These are phyloP conservation scores for Allantophomopsis lycopodina DNA, from an alignment of 2,329 filamentous ascomycete species.

Conservation along the genomic window DNA sequence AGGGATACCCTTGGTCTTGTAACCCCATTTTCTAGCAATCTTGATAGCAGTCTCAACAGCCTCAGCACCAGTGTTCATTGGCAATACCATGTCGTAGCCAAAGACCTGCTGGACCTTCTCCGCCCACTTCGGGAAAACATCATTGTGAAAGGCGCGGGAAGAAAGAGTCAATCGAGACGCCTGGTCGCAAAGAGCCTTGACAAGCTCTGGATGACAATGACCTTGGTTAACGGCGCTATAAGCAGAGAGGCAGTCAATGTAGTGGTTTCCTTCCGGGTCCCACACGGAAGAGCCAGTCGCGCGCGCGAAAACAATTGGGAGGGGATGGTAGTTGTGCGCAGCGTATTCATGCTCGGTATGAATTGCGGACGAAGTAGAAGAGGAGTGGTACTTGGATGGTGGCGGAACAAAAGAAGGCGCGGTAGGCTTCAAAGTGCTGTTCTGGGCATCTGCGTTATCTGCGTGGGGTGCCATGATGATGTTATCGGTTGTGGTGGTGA, in stretches of 20 bases:
- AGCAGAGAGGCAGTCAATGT: constrained; percentile 94
- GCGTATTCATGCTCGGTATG: constrained; percentile 70
- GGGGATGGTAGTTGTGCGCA: constrained; percentile 96
- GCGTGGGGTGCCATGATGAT: constrained; percentile 1
- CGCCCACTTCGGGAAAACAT: constrained; percentile 92
- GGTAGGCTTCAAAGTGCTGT: constrained; percentile 1
- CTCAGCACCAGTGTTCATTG: constrained; percentile 93
- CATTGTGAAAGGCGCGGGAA: constrained; percentile 93
- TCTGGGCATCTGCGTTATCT: not conserved
- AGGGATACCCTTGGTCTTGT: constrained; percentile 79
- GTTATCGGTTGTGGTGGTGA: not conserved
- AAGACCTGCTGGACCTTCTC: constrained; percentile 82
- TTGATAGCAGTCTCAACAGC: constrained; percentile 92
- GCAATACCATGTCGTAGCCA: constrained; percentile 88
- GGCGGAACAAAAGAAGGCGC: constrained; percentile 17
- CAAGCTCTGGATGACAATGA: constrained; percentile 91
- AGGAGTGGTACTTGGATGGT: constrained; percentile 47
- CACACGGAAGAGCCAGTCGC: constrained; percentile 82
- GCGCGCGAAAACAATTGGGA: constrained; percentile 83
- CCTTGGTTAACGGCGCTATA: constrained; percentile 98
- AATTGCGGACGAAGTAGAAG: constrained; percentile 71
- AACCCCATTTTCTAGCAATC: constrained; percentile 88
- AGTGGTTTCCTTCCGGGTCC: constrained; percentile 92
- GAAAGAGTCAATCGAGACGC: constrained; percentile 81
- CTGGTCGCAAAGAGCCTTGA: constrained; percentile 82